Conservation (phyloP, 805 yeast genomes). For the Blastobotrys chiropterorum region DNA sequence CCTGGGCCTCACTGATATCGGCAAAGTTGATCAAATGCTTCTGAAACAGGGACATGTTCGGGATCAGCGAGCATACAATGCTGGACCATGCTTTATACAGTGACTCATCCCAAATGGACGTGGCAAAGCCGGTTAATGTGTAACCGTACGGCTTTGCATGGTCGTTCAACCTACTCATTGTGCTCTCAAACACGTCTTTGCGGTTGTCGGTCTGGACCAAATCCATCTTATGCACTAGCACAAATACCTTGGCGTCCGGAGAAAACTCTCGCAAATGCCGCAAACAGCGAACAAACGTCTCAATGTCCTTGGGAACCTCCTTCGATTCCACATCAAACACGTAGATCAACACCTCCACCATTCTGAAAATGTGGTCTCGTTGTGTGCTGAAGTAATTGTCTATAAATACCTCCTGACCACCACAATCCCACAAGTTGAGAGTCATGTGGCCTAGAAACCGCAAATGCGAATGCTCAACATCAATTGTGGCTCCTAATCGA, state of each 20-base stretch:
- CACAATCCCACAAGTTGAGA: conserved; percentile 94
- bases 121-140: conserved; percentile 77
- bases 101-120: conserved; percentile 96
- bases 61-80: conserved; percentile 90
- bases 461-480: conserved; percentile 95
- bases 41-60: conserved; percentile 80
- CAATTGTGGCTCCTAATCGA: conserved; percentile 93
- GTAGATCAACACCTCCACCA: conserved; percentile 92
- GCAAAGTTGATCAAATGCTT: conserved; percentile 68
- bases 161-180: conserved; percentile 75
- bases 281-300: conserved; percentile 78
- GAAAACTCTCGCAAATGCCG: conserved; percentile 76
- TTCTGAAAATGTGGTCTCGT: conserved; percentile 85
- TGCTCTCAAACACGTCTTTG: conserved; percentile 72
- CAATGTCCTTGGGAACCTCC: conserved; percentile 87
- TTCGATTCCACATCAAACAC: conserved; percentile 95
- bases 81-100: conserved; percentile 96
- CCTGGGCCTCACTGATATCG: conserved; percentile 72
- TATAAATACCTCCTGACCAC: conserved; percentile 89
- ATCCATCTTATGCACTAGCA: conserved; percentile 93
- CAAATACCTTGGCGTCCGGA: conserved; percentile 88
- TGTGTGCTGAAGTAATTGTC: conserved; percentile 87
- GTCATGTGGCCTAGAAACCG: conserved; percentile 94
- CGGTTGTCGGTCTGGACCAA: conserved; percentile 81
- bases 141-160: conserved; percentile 68